A percentile compares a stretch with the other conserved stretches of the same genome.
These are phyloP conservation scores for Hypsizygus ulmarius DNA, from an alignment of 1,284 basidiomycete species.

Conservation along the genomic window DNA sequence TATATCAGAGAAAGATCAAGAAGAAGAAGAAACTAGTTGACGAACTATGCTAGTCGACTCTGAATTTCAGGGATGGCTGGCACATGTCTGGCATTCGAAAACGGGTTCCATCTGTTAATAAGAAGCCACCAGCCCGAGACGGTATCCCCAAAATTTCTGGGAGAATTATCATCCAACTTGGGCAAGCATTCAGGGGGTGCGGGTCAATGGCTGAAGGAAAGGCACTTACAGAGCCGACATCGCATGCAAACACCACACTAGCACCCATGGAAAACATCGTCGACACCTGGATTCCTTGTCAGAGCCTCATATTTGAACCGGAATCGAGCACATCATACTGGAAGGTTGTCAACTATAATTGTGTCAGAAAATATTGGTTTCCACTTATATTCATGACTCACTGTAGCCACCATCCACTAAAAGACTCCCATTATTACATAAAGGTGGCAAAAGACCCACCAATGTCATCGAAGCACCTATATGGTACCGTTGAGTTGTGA, in stretches of 20 bases:
- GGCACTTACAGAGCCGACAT: slow-evolving; percentile 82
- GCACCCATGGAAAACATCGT: slow-evolving; percentile 94
- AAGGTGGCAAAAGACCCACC: slow-evolving; percentile 90
- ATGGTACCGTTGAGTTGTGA: slow-evolving; percentile 6
- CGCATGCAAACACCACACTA: slow-evolving; percentile 90
- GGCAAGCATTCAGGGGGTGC: not conserved
- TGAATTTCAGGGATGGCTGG: slow-evolving; percentile 97
- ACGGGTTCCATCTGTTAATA: slow-evolving; percentile 91
- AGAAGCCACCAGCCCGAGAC: slow-evolving; percentile 98
- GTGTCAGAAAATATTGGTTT: not conserved
- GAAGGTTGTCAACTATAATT: slow-evolving; percentile 84
- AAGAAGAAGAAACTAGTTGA: slow-evolving; percentile 2
- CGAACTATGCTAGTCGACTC: slow-evolving; percentile 91
- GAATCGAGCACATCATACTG: slow-evolving; percentile 44
- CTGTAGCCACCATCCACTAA: slow-evolving; percentile 94
- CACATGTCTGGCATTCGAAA: slow-evolving; percentile 77
- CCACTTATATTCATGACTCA: slow-evolving; percentile 37
- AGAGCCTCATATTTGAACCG: not conserved
- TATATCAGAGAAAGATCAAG: slow-evolving; percentile 10
- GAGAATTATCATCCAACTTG: slow-evolving; percentile 90
- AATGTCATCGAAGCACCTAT: slow-evolving; percentile 95
- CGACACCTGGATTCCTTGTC: slow-evolving; percentile 54
- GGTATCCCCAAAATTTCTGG: slow-evolving; percentile 91
- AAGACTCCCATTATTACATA: slow-evolving; percentile 93
- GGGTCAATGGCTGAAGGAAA: not conserved